A percentile compares a stretch with the other conserved stretches of the same genome.
phyloP scores from a whole-genome alignment of 495 filamentous ascomycete genomes.

The Penicillium bialowiezense region DNA sequence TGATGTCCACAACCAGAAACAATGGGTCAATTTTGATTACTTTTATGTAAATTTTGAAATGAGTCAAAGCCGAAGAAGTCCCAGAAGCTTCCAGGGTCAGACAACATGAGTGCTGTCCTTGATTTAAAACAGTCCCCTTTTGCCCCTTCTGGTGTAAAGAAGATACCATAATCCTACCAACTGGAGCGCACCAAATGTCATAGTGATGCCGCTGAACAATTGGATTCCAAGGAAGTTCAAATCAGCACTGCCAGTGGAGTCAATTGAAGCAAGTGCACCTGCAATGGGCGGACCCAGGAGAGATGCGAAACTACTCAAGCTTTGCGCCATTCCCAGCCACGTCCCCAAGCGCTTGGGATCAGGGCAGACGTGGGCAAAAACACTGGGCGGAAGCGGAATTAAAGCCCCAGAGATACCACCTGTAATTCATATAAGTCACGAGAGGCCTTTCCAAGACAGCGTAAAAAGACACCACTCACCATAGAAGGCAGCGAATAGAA shows the following conservation, averaged over 20 bases:
- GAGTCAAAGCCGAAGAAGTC: no score
- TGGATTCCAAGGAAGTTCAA: constrained; percentile 24
- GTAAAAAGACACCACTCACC: constrained; percentile 17
- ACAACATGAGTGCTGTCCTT: neutral
- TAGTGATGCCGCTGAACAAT: constrained; percentile 23
- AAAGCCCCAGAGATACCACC: constrained; percentile 66
- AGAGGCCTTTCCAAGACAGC: neutral
- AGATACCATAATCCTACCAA: constrained; percentile 20
- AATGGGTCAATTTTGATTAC: no score
- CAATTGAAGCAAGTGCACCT: constrained; percentile 43
- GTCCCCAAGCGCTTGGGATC: constrained; percentile 59
- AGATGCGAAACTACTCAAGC: constrained; percentile 61
- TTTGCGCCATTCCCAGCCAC: constrained; percentile 73
- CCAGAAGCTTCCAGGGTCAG: no score
- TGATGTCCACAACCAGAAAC: no score
- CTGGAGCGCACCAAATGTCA: constrained; percentile 15
- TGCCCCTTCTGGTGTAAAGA: constrained; percentile 15
- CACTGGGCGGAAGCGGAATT: constrained; percentile 56
- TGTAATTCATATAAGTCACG: neutral
- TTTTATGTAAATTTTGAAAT: no score
- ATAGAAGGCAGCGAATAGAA: constrained; percentile 60
- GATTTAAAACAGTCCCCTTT: constrained; percentile 21
- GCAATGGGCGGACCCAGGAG: constrained; percentile 68
- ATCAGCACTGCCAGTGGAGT: constrained; percentile 17
- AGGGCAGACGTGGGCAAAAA: constrained; percentile 60